Conservation (phyloP, 257 asterid genomes). For the Gentiana dahurica region DNA sequence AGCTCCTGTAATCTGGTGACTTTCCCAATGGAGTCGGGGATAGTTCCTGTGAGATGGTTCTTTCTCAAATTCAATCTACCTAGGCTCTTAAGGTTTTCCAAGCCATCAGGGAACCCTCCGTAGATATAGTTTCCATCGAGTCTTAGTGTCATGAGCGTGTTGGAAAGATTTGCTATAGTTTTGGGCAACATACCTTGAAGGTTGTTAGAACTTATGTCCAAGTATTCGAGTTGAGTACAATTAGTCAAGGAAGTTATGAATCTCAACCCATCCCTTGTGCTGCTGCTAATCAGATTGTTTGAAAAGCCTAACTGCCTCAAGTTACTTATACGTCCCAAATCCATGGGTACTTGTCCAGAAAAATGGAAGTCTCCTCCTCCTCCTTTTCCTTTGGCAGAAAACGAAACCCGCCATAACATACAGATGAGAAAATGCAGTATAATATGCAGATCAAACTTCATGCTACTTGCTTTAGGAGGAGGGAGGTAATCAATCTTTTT, state of each 20-base stretch:
- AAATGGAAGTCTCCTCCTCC: no score
- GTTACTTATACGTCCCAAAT: slow-evolving; percentile 1
- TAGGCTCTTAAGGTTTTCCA: neutral
- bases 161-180: slow-evolving; percentile 1
- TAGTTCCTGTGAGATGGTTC: neutral
- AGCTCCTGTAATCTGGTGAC: neutral
- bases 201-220: neutral
- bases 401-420: no score
- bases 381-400: no score
- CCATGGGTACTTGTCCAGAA: slow-evolving; percentile 2
- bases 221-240: neutral
- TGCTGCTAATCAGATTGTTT: neutral
- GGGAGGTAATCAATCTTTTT: no score
- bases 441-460: no score
- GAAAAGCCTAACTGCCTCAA: neutral
- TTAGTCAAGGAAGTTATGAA: slow-evolving; percentile 2
- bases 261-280: neutral
- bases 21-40: slow-evolving; percentile 5
- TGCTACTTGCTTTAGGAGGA: no score
- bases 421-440: no score
- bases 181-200: neutral
- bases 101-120: slow-evolving; percentile 1
- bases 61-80: neutral
- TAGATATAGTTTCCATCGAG: slow-evolving; percentile 1
- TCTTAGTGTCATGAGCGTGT: neutral